These are phyloP conservation scores for Mycothermus thermophilus DNA, from an alignment of 495 filamentous ascomycete genomes.

Conservation along the genomic window DNA sequence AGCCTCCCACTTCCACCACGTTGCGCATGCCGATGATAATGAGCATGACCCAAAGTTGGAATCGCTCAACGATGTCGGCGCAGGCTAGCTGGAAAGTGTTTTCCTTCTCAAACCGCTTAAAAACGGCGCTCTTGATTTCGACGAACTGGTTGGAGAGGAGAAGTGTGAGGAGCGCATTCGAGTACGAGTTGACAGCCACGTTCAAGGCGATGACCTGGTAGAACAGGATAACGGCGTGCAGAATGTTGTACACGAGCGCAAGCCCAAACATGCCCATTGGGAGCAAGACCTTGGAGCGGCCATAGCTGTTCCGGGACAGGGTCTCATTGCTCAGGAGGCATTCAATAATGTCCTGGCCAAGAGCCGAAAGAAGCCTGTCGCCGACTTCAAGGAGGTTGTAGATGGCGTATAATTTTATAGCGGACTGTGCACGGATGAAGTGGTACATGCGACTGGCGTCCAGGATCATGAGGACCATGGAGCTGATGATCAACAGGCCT, in stretches of 20 bases:
- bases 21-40: constrained; percentile 92
- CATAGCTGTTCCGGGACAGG: constrained; percentile 71
- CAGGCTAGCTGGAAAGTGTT: constrained; percentile 95
- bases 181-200: constrained; percentile 97
- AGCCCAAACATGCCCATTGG: constrained; percentile 86
- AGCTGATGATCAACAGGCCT: constrained; percentile 68
- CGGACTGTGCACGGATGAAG: constrained; percentile 86
- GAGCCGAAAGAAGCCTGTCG: constrained; percentile 74
- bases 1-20: constrained; percentile 78
- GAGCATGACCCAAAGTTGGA: constrained; percentile 95
- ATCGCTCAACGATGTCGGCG: constrained; percentile 91
- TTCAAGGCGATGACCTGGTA: constrained; percentile 97
- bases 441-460: constrained; percentile 98
- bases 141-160: constrained; percentile 93
- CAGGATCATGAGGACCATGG: constrained; percentile 73
- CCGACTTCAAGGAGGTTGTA: constrained; percentile 89
- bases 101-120: constrained; percentile 96
- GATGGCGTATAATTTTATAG: constrained; percentile 96
- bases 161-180: constrained; percentile 84
- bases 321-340: constrained; percentile 89
- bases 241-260: constrained; percentile 72
- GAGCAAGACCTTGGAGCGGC: constrained; percentile 80
- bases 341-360: constrained; percentile 93
- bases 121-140: constrained; percentile 94
- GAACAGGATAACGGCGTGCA: constrained; percentile 77